Base-by-base conservation (phyloP, 192 early-diverging fungal genomes). In the Dissophora globulifera region DNA sequence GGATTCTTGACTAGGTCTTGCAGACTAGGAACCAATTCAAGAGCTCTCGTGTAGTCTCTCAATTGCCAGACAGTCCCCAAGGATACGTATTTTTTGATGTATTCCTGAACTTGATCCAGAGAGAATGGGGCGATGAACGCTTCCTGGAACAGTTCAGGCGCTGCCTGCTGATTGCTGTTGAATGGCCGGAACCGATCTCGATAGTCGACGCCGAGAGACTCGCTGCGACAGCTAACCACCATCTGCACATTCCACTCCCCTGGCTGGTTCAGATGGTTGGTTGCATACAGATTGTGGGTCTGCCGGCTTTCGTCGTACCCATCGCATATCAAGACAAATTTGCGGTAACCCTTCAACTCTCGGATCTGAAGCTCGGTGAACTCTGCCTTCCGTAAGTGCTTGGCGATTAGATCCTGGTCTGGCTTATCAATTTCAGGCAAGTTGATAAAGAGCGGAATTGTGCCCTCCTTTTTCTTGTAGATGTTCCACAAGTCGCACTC, bases 271-370 rank as follows among this genome's bases (percentile, higher is more conserved):
- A 65, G 30, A 19, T 32, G 27, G 43, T 65, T 65, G 49, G 27
- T 33, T 6, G 16, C 35, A 20, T 65, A 54, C 13, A 65, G 29
- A 29, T 65, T 65, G 27, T 16, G 11, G 17, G 29, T 23, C 6
- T 47, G 50, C 15, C 27, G 50, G 15, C 41, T 32, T 22, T 65
- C 62, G 25, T 65, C 62, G 12, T 55, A 65, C 15, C 61, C 61
- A 20, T 63, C 61, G 32, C 61, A 63, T 13, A 63, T 63, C 50
- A 63, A 41, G 38, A 63, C 52, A 27, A 63, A 43, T 17, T 53
- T 7, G 3, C 49, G 61, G 26, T 63, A 12, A 7, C 5, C 3
- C 40, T 63, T 63, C 25, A 63, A 17, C 19, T 63, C 61, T 29
- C 17, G 26, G 11, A 63, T 63, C 4, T 41, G 33, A 32, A 1